Percentiles rank a stretch among this genome's conserved stretches.
Evolutionary conservation across 306 rosid species (phyloP).

Genomic region (Glycine soja): DNA sequence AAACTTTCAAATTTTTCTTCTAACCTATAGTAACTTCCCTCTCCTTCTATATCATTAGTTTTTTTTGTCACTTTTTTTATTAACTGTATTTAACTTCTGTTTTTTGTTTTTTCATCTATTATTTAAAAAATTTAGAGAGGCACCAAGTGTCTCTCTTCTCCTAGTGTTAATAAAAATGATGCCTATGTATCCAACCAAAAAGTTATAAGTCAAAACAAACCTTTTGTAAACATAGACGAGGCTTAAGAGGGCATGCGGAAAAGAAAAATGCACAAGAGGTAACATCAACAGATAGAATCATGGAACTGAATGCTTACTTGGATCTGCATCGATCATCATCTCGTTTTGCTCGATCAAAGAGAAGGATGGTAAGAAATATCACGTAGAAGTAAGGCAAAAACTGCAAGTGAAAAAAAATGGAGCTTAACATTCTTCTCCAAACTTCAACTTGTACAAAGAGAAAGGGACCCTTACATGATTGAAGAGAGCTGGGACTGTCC

Average conservation of each 20-base stretch:
- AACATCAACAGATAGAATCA: constrained; percentile 29
- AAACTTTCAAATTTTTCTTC: too few relatives aligned
- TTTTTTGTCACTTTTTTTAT: too few relatives aligned
- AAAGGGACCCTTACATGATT: constrained; percentile 66
- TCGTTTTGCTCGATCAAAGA: constrained; percentile 93
- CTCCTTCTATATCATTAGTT: too few relatives aligned
- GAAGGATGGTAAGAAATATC: constrained; percentile 87
- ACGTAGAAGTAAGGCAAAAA: constrained; percentile 93
- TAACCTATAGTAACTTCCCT: too few relatives aligned
- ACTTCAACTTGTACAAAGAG: constrained; percentile 38
- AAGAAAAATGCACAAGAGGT: not conserved
- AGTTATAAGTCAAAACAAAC: constrained; percentile 1
- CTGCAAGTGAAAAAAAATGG: constrained; percentile 58
- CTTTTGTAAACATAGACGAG: not conserved
- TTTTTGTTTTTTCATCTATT: too few relatives aligned
- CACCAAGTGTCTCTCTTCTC: too few relatives aligned
- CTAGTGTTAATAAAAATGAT: not conserved
- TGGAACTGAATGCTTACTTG: constrained; percentile 72
- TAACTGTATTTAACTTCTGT: too few relatives aligned
- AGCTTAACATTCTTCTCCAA: constrained; percentile 38
- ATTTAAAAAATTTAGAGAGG: too few relatives aligned
- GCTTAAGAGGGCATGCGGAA: not conserved
- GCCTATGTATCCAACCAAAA: not conserved
- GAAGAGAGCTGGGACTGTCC: constrained; percentile 97
- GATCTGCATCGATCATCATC: constrained; percentile 92